A percentile compares a stretch with the other conserved stretches of the same genome.
These are phyloP conservation scores for Graphium sp. DNA, from an alignment of 2,329 filamentous ascomycete genomes.

Conservation along the genomic window DNA sequence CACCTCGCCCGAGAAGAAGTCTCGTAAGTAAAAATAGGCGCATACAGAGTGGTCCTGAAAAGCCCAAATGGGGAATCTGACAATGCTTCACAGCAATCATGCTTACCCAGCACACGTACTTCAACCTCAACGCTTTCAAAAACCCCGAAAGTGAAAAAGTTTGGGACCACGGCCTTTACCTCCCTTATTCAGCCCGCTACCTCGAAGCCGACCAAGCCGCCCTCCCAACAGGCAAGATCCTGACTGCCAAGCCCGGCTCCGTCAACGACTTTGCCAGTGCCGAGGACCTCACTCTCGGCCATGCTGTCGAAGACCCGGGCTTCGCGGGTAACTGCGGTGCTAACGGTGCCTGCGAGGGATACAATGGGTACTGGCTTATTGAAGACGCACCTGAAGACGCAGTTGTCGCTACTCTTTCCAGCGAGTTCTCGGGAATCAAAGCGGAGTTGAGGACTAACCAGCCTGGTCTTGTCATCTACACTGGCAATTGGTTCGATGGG, in stretches of 20 bases:
- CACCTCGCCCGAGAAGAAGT: conserved; percentile 27
- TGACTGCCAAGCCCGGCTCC: conserved; percentile 31
- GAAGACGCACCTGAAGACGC: conserved; percentile 20
- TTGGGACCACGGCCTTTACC: conserved; percentile 44
- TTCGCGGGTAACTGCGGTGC: conserved; percentile 44
- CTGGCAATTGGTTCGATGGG: conserved; percentile 40
- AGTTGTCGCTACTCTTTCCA: conserved; percentile 37
- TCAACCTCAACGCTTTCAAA: conserved; percentile 49
- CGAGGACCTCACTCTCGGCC: conserved; percentile 41
- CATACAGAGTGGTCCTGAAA: background rate
- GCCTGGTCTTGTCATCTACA: conserved; percentile 54
- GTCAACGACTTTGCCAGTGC: conserved; percentile 52
- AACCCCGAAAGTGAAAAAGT: conserved; percentile 36
- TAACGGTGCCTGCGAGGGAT: conserved; percentile 52
- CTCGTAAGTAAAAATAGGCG: conserved; percentile 17
- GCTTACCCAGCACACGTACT: conserved; percentile 50
- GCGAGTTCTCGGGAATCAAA: conserved; percentile 48
- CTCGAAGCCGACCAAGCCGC: conserved; percentile 36
- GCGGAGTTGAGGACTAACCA: conserved; percentile 57
- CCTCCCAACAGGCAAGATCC: conserved; percentile 44
- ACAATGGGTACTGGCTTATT: conserved; percentile 44
- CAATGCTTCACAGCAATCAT: conserved; percentile 35
- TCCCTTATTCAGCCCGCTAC: conserved; percentile 44
- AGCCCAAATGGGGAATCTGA: background rate
- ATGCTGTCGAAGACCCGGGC: conserved; percentile 34